phyloP scores from a whole-genome alignment of 306 rosid genomes.

The Sechiopsis laciniata region DNA sequence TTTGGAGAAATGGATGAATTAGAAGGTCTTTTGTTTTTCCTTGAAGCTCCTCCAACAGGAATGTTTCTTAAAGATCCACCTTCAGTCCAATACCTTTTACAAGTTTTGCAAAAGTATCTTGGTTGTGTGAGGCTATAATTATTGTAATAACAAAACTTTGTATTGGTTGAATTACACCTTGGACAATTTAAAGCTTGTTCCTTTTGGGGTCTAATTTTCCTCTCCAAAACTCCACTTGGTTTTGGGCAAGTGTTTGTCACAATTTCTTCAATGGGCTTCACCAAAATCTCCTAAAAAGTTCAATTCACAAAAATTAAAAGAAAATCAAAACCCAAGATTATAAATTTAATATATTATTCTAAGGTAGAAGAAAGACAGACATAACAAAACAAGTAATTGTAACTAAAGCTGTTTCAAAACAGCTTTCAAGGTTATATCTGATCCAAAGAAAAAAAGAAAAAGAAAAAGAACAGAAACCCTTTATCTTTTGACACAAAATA shows the following conservation, averaged over 20 bases:
- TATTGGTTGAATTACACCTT: constrained; percentile 71
- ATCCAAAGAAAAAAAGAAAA: neutral
- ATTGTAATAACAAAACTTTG: constrained; percentile 85
- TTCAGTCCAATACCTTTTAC: constrained; percentile 89
- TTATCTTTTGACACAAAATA: constrained; percentile 30
- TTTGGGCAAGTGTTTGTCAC: constrained; percentile 39
- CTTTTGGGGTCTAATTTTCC: constrained; percentile 50
- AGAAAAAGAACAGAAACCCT: neutral
- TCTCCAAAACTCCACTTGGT: constrained; percentile 30
- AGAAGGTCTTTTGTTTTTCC: constrained; percentile 60
- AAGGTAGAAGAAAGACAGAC: neutral
- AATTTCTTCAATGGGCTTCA: constrained; percentile 59
- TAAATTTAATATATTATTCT: neutral
- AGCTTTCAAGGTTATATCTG: constrained; percentile 19
- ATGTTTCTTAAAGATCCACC: constrained; percentile 81
- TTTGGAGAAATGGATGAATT: neutral
- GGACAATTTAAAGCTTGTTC: constrained; percentile 72
- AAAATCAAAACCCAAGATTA: neutral
- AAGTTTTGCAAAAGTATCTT: constrained; percentile 74
- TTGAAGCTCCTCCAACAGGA: constrained; percentile 81
- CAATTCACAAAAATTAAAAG: neutral
- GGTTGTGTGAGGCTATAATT: constrained; percentile 84
- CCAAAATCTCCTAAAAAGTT: constrained; percentile 46
- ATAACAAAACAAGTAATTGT: neutral
- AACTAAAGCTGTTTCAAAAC: constrained; percentile 14